phyloP scores from a whole-genome alignment of 768 basidiomycete genomes.

The Auriscalpium vulgare region DNA sequence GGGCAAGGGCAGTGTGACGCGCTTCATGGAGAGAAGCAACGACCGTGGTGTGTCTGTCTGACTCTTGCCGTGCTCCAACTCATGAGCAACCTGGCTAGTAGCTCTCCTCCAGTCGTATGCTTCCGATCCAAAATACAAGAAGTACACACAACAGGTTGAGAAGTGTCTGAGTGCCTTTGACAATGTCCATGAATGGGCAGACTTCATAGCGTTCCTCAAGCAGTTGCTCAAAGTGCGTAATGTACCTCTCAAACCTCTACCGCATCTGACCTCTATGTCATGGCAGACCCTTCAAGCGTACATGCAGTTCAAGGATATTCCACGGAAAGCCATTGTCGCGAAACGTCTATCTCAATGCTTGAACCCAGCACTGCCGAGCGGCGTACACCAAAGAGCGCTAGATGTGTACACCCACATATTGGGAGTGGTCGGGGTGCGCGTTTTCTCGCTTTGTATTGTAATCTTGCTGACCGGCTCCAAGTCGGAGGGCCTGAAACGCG shows the following conservation, averaged over 20 bases:
- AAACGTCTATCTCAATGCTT: constrained; percentile 94
- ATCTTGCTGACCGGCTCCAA: constrained; percentile 21
- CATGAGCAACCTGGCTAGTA: constrained; percentile 24
- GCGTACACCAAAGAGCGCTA: constrained; percentile 92
- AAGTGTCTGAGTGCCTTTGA: constrained; percentile 90
- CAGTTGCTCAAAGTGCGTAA: constrained; percentile 75
- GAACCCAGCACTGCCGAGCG: constrained; percentile 94
- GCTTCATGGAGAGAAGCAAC: neutral
- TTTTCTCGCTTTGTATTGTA: neutral
- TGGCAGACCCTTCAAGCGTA: constrained; percentile 84
- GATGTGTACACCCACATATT: constrained; percentile 94
- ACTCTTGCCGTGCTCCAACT: neutral
- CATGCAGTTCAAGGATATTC: constrained; percentile 93
- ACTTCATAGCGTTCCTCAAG: constrained; percentile 96
- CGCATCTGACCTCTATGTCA: neutral
- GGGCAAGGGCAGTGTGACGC: neutral
- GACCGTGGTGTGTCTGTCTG: constrained; percentile 33
- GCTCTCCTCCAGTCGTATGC: constrained; percentile 49
- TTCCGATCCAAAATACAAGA: constrained; percentile 89
- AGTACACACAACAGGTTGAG: constrained; percentile 88
- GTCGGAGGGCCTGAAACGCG: constrained; percentile 81
- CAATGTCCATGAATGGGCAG: constrained; percentile 97
- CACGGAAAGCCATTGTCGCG: constrained; percentile 86
- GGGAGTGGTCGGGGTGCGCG: constrained; percentile 78
- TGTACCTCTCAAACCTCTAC: constrained; percentile 3